phyloP scores from a whole-genome alignment of 2,329 filamentous ascomycete genomes.

The Aspergillus pseudotamarii region DNA sequence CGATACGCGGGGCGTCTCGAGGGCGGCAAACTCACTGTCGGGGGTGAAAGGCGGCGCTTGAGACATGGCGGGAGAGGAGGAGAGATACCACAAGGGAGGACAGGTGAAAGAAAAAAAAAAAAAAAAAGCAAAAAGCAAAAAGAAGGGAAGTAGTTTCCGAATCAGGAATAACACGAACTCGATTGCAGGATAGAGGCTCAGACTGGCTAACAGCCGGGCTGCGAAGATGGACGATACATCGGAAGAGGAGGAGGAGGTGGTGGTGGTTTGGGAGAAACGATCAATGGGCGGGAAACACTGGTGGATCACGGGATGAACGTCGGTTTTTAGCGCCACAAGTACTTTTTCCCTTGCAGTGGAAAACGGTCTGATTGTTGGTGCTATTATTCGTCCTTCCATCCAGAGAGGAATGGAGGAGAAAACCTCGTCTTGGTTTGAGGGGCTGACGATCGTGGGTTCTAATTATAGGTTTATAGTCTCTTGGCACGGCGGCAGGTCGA shows the following conservation, averaged over 20 bases:
- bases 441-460: constrained; percentile 11
- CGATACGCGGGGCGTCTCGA: constrained; percentile 34
- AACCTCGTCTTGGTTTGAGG: constrained; percentile 3
- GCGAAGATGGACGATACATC: not conserved
- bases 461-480: constrained; percentile 10
- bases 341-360: not conserved
- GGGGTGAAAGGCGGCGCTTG: constrained; percentile 30
- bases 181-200: constrained; percentile 4
- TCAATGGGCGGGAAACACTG: constrained; percentile 9
- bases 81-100: not conserved
- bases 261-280: not conserved
- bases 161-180: constrained; percentile 2
- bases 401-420: not conserved
- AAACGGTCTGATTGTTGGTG: not conserved
- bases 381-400: not conserved
- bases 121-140: not conserved
- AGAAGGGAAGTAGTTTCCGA: not conserved
- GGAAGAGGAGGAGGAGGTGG: not conserved
- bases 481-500: constrained; percentile 3
- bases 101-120: not conserved
- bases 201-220: constrained; percentile 4
- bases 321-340: not conserved
- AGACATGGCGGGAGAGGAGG: constrained; percentile 16
- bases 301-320: constrained; percentile 9
- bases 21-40: constrained; percentile 33